A percentile compares a stretch with the other conserved stretches of the same genome.
These are phyloP conservation scores for Cordia subcordata DNA, from an alignment of 257 asterid species.

Conservation along the genomic window DNA sequence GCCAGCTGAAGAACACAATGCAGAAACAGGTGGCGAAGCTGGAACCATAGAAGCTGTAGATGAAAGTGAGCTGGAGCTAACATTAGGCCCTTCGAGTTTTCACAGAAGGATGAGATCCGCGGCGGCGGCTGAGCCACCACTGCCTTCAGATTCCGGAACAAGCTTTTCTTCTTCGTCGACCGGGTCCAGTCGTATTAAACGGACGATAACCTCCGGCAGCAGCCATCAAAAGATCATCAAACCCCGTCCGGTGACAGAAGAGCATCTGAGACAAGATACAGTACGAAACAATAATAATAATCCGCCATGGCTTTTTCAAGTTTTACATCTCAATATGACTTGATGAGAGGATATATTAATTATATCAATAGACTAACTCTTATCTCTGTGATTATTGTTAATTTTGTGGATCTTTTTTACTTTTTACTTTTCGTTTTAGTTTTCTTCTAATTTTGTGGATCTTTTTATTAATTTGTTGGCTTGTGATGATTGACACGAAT, in stretches of 20 bases:
- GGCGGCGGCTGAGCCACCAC: slow-evolving; percentile 23
- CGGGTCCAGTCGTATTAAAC: slow-evolving; percentile 35
- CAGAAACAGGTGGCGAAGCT: slow-evolving; percentile 13
- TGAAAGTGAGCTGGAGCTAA: slow-evolving; percentile 70
- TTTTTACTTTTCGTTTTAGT: too few relatives aligned
- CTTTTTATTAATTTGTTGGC: too few relatives aligned
- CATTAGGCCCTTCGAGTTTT: slow-evolving; percentile 62
- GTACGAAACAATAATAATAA: slow-evolving; percentile 24
- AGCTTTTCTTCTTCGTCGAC: slow-evolving; percentile 67
- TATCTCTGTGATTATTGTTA: background rate
- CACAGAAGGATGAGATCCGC: slow-evolving; percentile 6
- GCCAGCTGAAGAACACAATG: slow-evolving; percentile 23
- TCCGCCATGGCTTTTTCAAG: slow-evolving; percentile 81
- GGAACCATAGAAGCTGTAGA: slow-evolving; percentile 21
- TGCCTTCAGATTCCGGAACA: slow-evolving; percentile 40
- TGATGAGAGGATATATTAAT: slow-evolving; percentile 18
- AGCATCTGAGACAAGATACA: slow-evolving; percentile 44
- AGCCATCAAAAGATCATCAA: slow-evolving; percentile 9
- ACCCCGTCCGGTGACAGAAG: too few relatives aligned
- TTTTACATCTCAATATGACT: slow-evolving; percentile 55
- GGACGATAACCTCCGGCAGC: slow-evolving; percentile 21
- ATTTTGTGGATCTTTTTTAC: background rate
- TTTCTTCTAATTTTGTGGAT: too few relatives aligned
- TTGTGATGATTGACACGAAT: too few relatives aligned
- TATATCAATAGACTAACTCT: background rate